Evolutionary conservation across 768 basidiomycete species (phyloP).

Genomic region (Auriscalpium microsporum): DNA sequence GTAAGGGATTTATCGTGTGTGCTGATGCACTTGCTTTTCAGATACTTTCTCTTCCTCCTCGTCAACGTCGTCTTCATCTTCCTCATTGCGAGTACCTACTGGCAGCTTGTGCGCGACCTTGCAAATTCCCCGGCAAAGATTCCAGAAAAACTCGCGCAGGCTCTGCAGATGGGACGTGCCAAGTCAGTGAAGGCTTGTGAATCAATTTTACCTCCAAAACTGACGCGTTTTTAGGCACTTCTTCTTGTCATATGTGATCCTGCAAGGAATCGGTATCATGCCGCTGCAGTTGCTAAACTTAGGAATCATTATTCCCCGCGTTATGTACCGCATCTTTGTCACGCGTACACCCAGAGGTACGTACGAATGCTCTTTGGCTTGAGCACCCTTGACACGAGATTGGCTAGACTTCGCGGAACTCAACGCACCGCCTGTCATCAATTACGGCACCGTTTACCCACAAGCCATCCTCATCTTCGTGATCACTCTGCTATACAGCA

Average conservation of each 20-base stretch:
- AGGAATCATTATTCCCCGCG: constrained; percentile 76
- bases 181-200: constrained; percentile 31
- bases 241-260: constrained; percentile 76
- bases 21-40: constrained; percentile 24
- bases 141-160: constrained; percentile 83
- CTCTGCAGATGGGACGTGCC: constrained; percentile 70
- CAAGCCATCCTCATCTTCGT: constrained; percentile 95
- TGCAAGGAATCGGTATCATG: constrained; percentile 93
- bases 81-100: constrained; percentile 84
- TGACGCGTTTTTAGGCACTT: constrained; percentile 46
- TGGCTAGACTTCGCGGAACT: constrained; percentile 84
- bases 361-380: constrained; percentile 6
- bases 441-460: constrained; percentile 95
- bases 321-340: constrained; percentile 64
- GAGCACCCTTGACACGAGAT: neutral
- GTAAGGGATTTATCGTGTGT: neutral
- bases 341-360: constrained; percentile 88
- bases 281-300: constrained; percentile 91
- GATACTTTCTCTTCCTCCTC: constrained; percentile 90
- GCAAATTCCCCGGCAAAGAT: constrained; percentile 92
- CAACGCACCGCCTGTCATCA: constrained; percentile 96
- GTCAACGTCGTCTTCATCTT: constrained; percentile 94
- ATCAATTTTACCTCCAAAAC: constrained; percentile 9
- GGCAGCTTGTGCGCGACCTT: constrained; percentile 84
- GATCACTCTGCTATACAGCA: constrained; percentile 90